Percentiles rank a stretch among this genome's conserved stretches.
Conservation (phyloP, 345 rosid species). For the Physaria fendleri region DNA sequence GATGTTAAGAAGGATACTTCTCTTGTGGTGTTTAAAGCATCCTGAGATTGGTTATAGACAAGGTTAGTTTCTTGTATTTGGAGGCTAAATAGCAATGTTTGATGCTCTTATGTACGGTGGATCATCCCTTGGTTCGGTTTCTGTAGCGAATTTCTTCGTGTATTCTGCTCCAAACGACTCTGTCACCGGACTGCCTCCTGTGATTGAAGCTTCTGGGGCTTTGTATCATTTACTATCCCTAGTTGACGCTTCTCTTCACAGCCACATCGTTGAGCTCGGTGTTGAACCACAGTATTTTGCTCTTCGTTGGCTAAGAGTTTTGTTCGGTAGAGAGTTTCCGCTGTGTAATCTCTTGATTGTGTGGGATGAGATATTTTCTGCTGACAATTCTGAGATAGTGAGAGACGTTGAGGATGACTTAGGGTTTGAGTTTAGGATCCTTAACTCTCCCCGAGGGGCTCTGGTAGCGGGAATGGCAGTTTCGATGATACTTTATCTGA, state of each 20-base stretch:
- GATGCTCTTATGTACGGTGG: conserved; percentile 79
- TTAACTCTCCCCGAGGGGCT: conserved; percentile 69
- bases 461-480: conserved; percentile 68
- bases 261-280: conserved; percentile 89
- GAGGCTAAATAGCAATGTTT: too few relatives aligned
- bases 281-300: conserved; percentile 96
- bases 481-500: conserved; percentile 78
- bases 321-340: conserved; percentile 85
- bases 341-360: conserved; percentile 62
- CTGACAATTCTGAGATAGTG: conserved; percentile 41
- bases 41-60: conserved; percentile 87
- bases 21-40: conserved; percentile 90
- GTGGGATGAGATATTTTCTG: conserved; percentile 92
- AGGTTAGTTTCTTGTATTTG: conserved; percentile 38
- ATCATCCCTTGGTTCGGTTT: conserved; percentile 48
- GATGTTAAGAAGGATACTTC: conserved; percentile 78
- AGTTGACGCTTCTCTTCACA: conserved; percentile 75
- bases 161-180: conserved; percentile 50
- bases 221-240: conserved; percentile 70
- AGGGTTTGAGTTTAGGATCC: conserved; percentile 41
- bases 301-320: conserved; percentile 86
- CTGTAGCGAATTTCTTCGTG: conserved; percentile 70
- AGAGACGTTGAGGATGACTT: conserved; percentile 25
- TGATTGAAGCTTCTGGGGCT: conserved; percentile 90
- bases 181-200: conserved; percentile 60